Conservation (phyloP, 306 rosid genomes). For the Boehmeria nivea region DNA sequence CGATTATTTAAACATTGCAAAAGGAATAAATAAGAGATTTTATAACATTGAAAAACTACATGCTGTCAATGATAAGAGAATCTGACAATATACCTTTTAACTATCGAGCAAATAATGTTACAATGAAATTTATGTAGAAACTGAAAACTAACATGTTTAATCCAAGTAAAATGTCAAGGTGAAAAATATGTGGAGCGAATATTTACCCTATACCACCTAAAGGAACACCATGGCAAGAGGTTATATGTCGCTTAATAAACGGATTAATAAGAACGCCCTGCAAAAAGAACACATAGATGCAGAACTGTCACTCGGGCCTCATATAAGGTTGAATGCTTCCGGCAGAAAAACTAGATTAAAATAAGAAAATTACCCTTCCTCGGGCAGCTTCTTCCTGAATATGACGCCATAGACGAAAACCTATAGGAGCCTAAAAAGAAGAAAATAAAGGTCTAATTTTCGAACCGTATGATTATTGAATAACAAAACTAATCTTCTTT, state of each 20-base stretch:
- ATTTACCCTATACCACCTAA: constrained; percentile 89
- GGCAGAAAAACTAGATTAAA: constrained; percentile 13
- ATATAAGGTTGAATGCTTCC: constrained; percentile 16
- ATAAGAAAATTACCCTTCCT: constrained; percentile 57
- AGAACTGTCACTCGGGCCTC: constrained; percentile 7
- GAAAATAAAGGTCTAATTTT: neutral
- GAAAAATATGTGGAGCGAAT: too few species aligned
- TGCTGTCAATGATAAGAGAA: too few species aligned
- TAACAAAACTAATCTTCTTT: too few species aligned
- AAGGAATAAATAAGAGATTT: too few species aligned
- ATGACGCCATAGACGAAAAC: constrained; percentile 63
- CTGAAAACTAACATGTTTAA: too few species aligned
- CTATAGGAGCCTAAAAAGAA: constrained; percentile 73
- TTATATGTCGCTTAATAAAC: constrained; percentile 46
- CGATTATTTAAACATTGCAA: constrained; percentile 4
- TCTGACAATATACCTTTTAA: too few species aligned
- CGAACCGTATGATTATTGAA: neutral
- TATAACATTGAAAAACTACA: too few species aligned
- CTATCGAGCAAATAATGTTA: too few species aligned
- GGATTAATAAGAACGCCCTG: constrained; percentile 59
- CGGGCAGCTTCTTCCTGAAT: constrained; percentile 54
- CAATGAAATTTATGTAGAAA: too few species aligned
- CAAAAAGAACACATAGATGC: constrained; percentile 19
- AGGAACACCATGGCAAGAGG: constrained; percentile 75
- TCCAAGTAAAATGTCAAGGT: too few species aligned